Conservation (phyloP, 495 filamentous ascomycete genomes). For the Aspergillus panamensis region DNA sequence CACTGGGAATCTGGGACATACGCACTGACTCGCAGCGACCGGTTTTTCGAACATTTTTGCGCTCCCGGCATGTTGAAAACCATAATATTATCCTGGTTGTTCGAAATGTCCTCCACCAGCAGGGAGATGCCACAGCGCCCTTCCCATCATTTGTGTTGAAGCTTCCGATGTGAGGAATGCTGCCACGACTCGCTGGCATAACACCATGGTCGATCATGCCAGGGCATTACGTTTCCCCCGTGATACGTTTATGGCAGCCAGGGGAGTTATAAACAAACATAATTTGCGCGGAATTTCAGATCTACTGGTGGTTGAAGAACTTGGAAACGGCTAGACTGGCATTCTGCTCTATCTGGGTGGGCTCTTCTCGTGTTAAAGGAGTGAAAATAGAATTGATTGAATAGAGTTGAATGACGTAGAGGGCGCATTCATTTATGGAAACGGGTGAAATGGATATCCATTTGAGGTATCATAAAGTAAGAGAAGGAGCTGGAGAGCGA, state of each 20-base stretch:
- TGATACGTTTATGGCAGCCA: neutral
- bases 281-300: neutral
- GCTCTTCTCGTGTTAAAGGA: too few species aligned
- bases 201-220: neutral
- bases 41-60: neutral
- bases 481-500: too few species aligned
- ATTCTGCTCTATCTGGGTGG: too few species aligned
- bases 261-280: neutral
- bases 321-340: too few species aligned
- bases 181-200: slow-evolving; percentile 3
- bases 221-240: neutral
- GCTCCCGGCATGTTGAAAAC: neutral
- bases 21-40: neutral
- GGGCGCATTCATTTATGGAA: too few species aligned
- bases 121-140: slow-evolving; percentile 11
- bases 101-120: neutral
- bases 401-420: too few species aligned
- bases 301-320: too few species aligned
- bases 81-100: neutral
- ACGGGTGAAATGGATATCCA: too few species aligned
- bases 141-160: neutral
- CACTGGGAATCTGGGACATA: neutral
- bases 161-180: slow-evolving; percentile 17
- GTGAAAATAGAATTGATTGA: too few species aligned
- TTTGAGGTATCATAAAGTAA: too few species aligned